Evolutionary conservation across 2,329 filamentous ascomycete species (phyloP), one percentile per base, ranked within the genome.

Genomic region (Colletotrichum echinochloae): DNA sequence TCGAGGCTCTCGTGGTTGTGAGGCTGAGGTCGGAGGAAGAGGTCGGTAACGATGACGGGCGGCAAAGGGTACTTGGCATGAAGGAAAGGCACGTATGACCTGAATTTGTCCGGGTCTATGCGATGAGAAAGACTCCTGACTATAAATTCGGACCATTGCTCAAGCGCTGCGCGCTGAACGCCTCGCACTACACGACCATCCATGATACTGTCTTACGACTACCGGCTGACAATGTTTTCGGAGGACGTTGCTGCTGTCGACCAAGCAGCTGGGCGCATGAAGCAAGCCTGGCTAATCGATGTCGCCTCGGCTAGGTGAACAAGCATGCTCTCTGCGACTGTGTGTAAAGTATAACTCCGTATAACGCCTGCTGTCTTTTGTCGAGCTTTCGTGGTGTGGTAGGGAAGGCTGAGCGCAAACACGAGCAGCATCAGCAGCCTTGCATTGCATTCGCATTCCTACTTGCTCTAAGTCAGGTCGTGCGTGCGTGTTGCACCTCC

Each of bases 11-110:
- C 81, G 73, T 79, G 75, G 74, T 85, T 85, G 60, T 78, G 77
- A 26, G 82, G 79, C 52, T 83, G 83, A 3, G 90, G 89, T 30
- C 84, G 84, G 49, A 92, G 81, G 74, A 90, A 86, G 62, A 91
- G 78, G 73, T 90, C 85, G 79, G 89, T 87, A 72, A 91, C 79
- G 67, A 83, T 78, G 14, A 79, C 73, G 9, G 88, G 81, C 4
- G 86, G 81, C 12, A 91, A 79, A 1, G 87, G 87, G 72, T 88
- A 80, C 73, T 86, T 84, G 4, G 81, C 79, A 71, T 84, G 81
- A 63, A 90, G 81, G 52, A 89, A 75, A 1, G 79, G 81, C 28
- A 86, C 83, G 72, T 83, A 88, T 30, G 81, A 78, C 51, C 85
- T 83, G 77, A 92, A 92, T 67, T 80, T 80, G 46, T 86, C 84